Base-by-base conservation (phyloP, 2,329 filamentous ascomycete species). In the Talaromyces atroroseus region DNA sequence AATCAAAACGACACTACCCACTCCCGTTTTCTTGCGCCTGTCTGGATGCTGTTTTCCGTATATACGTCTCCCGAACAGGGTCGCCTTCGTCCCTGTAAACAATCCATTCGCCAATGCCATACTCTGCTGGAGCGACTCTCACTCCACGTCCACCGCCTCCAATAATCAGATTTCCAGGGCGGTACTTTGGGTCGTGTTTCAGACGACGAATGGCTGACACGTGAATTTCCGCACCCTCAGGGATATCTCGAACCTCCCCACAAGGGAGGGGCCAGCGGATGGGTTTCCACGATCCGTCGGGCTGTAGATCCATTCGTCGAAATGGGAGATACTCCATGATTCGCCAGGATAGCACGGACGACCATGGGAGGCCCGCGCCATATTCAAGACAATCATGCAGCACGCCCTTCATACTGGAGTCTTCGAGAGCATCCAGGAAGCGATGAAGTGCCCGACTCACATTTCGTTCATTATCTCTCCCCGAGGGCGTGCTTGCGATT, bases 271-370 rank as follows among this genome's bases (percentile, higher is more conserved):
- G 89, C 87, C 89, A 92, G 8, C 84, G 79, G 62, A 94, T 92
- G 0, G 88, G 86, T 69, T 84, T 86, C 89, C 90, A 94, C 0
- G 82, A 83, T 0, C 88, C 88, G 60, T 92, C 86, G 0, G 76
- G 58, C 59, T 84, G 83, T 7, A 92, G 74, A 63, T 92, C 89
- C 87, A 94, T 92, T 23, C 89, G 79, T 1, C 87, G 81, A 72
- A 92, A 92, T 0, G 89, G 89, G 23, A 92, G 75, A 67, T 87
- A 91, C 65, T 92, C 89, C 88, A 92, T 89, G 21, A 89, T 68
- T 36, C 84, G 87, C 89, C 89, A 92, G 2, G 79, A 80, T 0
- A 86, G 62, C 0, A 90, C 87, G 0, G 84, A 81, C 3, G 74
- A 55, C 23, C 61, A 59, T 0, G 78, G 69, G 3, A 88, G 74